phyloP scores from a whole-genome alignment of 495 filamentous ascomycete genomes.

The Xylaria venustula region DNA sequence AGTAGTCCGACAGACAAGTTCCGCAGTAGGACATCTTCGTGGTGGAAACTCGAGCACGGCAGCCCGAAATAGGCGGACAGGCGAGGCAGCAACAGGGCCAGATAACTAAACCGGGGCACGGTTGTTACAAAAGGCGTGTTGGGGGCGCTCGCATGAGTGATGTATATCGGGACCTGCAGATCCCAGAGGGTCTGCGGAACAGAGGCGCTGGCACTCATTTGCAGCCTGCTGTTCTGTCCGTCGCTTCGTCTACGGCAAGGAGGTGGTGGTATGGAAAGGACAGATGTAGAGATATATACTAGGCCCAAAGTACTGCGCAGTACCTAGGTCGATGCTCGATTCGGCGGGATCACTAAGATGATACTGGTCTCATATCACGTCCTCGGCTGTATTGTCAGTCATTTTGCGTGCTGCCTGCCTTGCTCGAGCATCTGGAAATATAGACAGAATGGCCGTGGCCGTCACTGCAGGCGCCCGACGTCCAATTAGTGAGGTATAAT shows the following conservation, averaged over 20 bases:
- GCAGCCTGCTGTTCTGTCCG: not conserved
- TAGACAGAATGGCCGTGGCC: not conserved
- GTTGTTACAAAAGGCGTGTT: slow-evolving; percentile 50
- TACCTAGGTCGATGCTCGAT: not conserved
- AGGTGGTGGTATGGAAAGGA: not conserved
- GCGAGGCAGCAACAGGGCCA: slow-evolving; percentile 73
- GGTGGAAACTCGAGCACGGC: slow-evolving; percentile 75
- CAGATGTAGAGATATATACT: not conserved
- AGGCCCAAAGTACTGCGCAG: not conserved
- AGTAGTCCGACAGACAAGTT: slow-evolving; percentile 85
- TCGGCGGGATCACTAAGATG: not conserved
- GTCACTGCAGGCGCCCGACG: not conserved
- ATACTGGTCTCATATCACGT: slow-evolving; percentile 9
- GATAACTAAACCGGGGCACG: slow-evolving; percentile 68
- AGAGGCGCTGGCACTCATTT: slow-evolving; percentile 23
- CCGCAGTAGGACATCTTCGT: slow-evolving; percentile 67
- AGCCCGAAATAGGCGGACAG: slow-evolving; percentile 73
- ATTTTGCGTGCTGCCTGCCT: slow-evolving; percentile 1
- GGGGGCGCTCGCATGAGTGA: slow-evolving; percentile 44
- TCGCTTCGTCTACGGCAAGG: not conserved
- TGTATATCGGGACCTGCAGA: slow-evolving; percentile 49
- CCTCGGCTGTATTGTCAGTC: not conserved
- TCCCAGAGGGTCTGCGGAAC: slow-evolving; percentile 47
- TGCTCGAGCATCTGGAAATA: not conserved
- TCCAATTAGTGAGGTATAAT: not conserved